A percentile compares a stretch with the other conserved stretches of the same genome.
These are phyloP conservation scores for Rubia balearica DNA, from an alignment of 305 asterid genomes.

Conservation along the genomic window DNA sequence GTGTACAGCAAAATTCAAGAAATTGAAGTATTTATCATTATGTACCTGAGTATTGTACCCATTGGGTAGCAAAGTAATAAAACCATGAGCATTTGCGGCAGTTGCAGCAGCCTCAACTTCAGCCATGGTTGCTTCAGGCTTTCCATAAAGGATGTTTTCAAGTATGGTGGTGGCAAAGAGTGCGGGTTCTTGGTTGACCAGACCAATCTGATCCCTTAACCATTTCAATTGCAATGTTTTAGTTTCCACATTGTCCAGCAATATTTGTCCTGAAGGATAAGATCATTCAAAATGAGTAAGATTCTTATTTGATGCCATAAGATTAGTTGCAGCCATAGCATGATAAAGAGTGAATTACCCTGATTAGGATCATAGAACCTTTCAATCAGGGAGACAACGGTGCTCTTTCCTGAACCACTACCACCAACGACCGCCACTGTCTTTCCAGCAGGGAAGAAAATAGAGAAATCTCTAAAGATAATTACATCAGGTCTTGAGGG, in stretches of 20 bases:
- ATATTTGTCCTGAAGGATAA: conserved; percentile 55
- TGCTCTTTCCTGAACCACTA: conserved; percentile 98
- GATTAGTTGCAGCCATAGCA: background rate
- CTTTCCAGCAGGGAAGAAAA: conserved; percentile 93
- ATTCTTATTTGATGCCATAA: background rate
- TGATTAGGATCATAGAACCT: conserved; percentile 91
- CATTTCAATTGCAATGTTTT: conserved; percentile 81
- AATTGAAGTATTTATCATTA: conserved; percentile 6
- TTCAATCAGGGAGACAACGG: conserved; percentile 82
- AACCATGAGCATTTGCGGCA: conserved; percentile 95
- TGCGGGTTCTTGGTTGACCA: conserved; percentile 99
- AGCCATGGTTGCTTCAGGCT: conserved; percentile 83
- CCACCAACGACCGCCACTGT: conserved; percentile 98
- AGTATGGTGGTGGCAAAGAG: conserved; percentile 95
- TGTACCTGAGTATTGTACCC: conserved; percentile 89
- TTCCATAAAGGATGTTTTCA: conserved; percentile 89
- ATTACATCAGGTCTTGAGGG: conserved; percentile 95
- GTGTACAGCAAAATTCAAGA: background rate
- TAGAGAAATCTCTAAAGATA: conserved; percentile 82
- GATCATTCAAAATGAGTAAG: conserved; percentile 6
- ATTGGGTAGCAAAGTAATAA: conserved; percentile 80
- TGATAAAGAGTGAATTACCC: conserved; percentile 37
- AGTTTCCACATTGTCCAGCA: conserved; percentile 75
- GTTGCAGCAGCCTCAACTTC: conserved; percentile 93
- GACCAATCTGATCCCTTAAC: conserved; percentile 89